Evolutionary conservation across 257 asterid species (phyloP).

Genomic region (Ligustrum vulgare): DNA sequence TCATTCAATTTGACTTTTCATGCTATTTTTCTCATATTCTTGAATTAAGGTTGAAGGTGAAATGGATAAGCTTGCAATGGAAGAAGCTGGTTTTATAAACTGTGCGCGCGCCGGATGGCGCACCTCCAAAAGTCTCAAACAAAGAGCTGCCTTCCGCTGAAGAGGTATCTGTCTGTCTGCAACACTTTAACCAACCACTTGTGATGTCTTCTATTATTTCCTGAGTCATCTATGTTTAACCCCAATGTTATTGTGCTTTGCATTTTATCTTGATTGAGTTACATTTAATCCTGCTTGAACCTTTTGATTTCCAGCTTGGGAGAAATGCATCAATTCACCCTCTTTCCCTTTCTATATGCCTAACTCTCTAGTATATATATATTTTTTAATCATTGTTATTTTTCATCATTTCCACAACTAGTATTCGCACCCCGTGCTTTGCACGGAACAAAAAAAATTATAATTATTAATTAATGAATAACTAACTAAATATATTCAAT

Average conservation of each 20-base stretch:
- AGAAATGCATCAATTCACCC: not conserved
- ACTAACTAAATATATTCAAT: no score
- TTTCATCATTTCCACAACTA: not conserved
- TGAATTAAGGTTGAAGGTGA: constrained; percentile 90
- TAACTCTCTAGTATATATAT: not conserved
- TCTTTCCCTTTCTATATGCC: constrained; percentile 3
- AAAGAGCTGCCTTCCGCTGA: constrained; percentile 69
- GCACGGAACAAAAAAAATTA: no score
- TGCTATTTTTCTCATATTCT: constrained; percentile 19
- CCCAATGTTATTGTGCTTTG: not conserved
- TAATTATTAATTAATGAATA: no score
- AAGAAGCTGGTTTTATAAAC: constrained; percentile 92
- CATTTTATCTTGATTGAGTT: not conserved
- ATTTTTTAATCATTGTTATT: constrained; percentile 7
- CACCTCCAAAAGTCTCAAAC: constrained; percentile 75
- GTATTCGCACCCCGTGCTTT: no score
- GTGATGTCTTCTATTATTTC: not conserved
- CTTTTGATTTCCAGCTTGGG: constrained; percentile 3
- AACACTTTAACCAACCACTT: not conserved
- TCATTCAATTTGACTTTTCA: constrained; percentile 20
- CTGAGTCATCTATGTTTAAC: not conserved
- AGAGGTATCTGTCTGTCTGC: constrained; percentile 40
- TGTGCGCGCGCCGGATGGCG: constrained; percentile 98
- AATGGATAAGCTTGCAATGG: constrained; percentile 99
- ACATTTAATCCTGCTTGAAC: constrained; percentile 2